Evolutionary conservation across 495 filamentous ascomycete species (phyloP), one percentile per base, ranked within the genome.

Genomic region (Entonaema liquescens): DNA sequence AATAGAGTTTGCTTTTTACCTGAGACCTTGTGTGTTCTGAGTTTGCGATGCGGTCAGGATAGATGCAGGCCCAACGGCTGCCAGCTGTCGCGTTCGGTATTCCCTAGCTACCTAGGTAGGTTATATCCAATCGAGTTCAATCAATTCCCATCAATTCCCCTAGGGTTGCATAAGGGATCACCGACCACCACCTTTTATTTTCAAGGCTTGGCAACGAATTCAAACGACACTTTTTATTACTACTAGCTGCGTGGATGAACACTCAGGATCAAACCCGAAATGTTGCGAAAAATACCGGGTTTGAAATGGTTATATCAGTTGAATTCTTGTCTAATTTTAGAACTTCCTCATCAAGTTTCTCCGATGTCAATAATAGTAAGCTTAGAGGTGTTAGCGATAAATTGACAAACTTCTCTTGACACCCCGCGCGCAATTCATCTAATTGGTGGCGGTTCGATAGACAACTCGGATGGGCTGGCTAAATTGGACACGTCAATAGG

Each of bases 401-500:
- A n/a, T n/a, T n/a, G n/a, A n/a, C n/a, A n/a, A n/a, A n/a, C n/a
- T n/a, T n/a, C n/a, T n/a, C n/a, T n/a, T n/a, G n/a, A n/a, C n/a
- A n/a, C n/a, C n/a, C 65, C 70, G 69, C 70, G 65, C 55, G 33
- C 6, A 49, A 28, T 47, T 57, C 38, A 36, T 64, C 6, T 67
- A 61, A 67, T 62, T 71, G 52, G 69, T 58, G 54, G 42, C 54
- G 64, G 49, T 50, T 7, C 25, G 53, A 54, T 47, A 42, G 54
- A 23, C 55, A 9, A 33, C 35, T 65, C n/a, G 53, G 61, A 55
- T 52, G 49, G 59, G 56, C 65, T 73, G 70, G 70, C 65, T 68
- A 73, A 73, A 73, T 44, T 65, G 70, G 65, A 66, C 70, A 73
- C 70, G 70, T 73, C 70, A 73, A 72, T 68, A 26, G 7, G 7